phyloP scores from a whole-genome alignment of 805 yeast genomes.

The Yamadazyma kitorensis region DNA sequence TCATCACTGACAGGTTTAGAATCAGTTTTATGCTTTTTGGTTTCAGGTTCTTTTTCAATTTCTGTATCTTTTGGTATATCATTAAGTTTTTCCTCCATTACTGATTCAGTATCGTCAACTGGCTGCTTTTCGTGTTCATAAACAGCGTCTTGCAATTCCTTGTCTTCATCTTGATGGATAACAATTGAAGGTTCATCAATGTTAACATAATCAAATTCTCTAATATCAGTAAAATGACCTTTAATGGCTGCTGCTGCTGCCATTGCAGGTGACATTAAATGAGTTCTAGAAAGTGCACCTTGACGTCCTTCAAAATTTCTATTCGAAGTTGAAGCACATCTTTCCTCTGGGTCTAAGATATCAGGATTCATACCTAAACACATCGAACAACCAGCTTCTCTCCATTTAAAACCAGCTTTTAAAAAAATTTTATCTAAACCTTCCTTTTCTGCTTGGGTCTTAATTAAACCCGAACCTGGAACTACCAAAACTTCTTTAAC shows the following conservation, averaged over 20 bases:
- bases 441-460: constrained; percentile 89
- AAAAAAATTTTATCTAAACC: constrained; percentile 89
- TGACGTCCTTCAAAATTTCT: constrained; percentile 99
- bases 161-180: constrained; percentile 47
- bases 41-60: constrained; percentile 27
- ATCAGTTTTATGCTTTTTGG: constrained; percentile 20
- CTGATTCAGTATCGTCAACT: constrained; percentile 44
- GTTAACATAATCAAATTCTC: constrained; percentile 67
- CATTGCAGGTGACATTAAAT: constrained; percentile 98
- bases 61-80: constrained; percentile 56
- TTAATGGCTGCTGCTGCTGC: constrained; percentile 97
- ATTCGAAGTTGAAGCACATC: constrained; percentile 98
- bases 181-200: constrained; percentile 59
- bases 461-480: constrained; percentile 96
- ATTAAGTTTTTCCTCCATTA: constrained; percentile 51
- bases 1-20: constrained; percentile 22
- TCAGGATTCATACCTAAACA: constrained; percentile 99
- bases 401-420: constrained; percentile 96
- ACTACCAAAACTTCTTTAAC: constrained; percentile 86
- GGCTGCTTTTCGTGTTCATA: constrained; percentile 70
- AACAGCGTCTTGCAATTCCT: constrained; percentile 64
- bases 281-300: constrained; percentile 95
- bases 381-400: constrained; percentile 99
- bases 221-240: constrained; percentile 88
- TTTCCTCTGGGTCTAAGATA: constrained; percentile 88